Conservation (phyloP, 371 early-diverging fungal species). For the Mortierella sp. region DNA sequence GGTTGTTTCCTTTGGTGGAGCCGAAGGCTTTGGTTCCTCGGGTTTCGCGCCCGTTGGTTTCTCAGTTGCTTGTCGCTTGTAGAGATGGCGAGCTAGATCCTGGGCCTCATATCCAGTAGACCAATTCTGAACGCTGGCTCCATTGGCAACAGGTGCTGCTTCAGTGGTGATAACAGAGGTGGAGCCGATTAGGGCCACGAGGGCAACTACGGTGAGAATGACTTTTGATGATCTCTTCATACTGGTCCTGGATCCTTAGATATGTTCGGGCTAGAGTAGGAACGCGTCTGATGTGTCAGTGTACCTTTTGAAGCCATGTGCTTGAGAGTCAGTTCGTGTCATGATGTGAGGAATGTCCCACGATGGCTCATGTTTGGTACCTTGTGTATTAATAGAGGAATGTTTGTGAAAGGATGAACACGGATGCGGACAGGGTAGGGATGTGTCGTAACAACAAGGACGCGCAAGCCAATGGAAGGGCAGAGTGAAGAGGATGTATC, state of each 20-base stretch:
- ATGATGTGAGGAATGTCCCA: too few relatives aligned
- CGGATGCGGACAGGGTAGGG: not conserved
- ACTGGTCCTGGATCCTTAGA: not conserved
- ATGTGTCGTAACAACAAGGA: too few relatives aligned
- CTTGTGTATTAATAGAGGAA: too few relatives aligned
- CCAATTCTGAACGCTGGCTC: slow-evolving; percentile 1
- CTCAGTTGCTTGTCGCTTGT: slow-evolving; percentile 17
- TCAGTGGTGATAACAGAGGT: slow-evolving; percentile 8
- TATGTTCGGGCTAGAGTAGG: not conserved
- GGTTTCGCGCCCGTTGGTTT: too few relatives aligned
- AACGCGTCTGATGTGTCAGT: too few relatives aligned
- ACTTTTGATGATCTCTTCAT: slow-evolving; percentile 21
- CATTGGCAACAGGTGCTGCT: slow-evolving; percentile 25
- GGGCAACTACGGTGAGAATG: slow-evolving; percentile 14
- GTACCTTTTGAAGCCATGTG: not conserved
- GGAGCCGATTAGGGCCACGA: slow-evolving; percentile 22
- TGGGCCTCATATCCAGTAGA: slow-evolving; percentile 1
- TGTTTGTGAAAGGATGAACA: not conserved
- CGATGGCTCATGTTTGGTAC: too few relatives aligned
- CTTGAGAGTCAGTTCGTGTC: too few relatives aligned
- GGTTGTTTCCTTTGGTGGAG: not conserved
- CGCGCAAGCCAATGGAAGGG: too few relatives aligned
- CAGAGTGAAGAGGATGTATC: not conserved
- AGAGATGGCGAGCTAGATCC: slow-evolving; percentile 1
- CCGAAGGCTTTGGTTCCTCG: too few relatives aligned